Percentiles rank a stretch among this genome's conserved stretches.
phyloP scores from a whole-genome alignment of 495 filamentous ascomycete species.

The Penicillium bialowiezense region DNA sequence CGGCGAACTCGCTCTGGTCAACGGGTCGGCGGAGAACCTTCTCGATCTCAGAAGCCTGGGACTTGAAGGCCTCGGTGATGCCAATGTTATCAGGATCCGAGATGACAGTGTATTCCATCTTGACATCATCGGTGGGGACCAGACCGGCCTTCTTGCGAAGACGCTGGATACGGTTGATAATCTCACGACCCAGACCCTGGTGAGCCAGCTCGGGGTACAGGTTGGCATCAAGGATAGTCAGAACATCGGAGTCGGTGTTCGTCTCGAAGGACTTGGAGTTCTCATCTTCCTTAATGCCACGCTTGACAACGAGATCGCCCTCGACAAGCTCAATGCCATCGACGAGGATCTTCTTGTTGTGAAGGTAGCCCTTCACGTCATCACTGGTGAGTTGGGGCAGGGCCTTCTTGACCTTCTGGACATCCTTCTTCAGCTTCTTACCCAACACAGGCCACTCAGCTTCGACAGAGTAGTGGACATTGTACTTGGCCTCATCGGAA shows the following conservation, averaged over 20 bases:
- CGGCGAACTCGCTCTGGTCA: conserved; percentile 66
- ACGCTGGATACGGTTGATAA: conserved; percentile 79
- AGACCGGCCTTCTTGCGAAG: conserved; percentile 80
- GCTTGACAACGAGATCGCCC: conserved; percentile 80
- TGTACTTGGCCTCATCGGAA: conserved; percentile 83
- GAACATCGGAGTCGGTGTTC: conserved; percentile 79
- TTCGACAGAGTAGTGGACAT: conserved; percentile 81
- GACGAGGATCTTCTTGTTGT: conserved; percentile 68
- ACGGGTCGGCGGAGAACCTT: conserved; percentile 79
- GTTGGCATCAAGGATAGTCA: conserved; percentile 75
- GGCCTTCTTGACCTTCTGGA: conserved; percentile 84
- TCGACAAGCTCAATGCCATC: conserved; percentile 78
- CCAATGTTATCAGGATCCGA: conserved; percentile 75
- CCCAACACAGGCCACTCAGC: conserved; percentile 94
- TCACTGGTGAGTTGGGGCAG: conserved; percentile 75
- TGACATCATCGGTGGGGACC: conserved; percentile 77
- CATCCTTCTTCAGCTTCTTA: conserved; percentile 95
- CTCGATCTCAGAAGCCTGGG: conserved; percentile 64
- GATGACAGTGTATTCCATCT: conserved; percentile 77
- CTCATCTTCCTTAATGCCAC: conserved; percentile 68
- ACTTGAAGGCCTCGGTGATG: conserved; percentile 69
- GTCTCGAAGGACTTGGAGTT: conserved; percentile 71
- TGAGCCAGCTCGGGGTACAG: conserved; percentile 70
- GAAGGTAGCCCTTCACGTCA: conserved; percentile 71
- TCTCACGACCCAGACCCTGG: conserved; percentile 75